Base-by-base conservation (phyloP, 2,329 filamentous ascomycete genomes). In the Tolypocladium tropicale region DNA sequence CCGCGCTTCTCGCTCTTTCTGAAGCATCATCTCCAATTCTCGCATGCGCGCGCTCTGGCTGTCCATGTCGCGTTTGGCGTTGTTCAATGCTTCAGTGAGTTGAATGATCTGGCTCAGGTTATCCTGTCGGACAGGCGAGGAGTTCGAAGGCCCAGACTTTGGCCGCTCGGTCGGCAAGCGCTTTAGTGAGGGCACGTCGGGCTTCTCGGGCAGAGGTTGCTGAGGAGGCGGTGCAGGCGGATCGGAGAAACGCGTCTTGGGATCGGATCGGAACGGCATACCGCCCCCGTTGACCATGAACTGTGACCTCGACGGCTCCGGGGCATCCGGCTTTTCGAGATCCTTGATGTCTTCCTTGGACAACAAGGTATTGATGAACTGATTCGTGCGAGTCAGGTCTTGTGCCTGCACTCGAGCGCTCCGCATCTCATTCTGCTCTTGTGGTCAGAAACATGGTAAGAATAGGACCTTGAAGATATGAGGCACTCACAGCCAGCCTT, bases 151-250 rank as follows among this genome's bases (percentile, higher is more conserved):
- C 34, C 74, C 71, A 1, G 78, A 74, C 67, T 86, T 89, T 10
- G 86, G 80, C 56, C 87, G 84, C 61, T 95, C 90, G 0, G 88
- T 92, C 30, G 89, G 84, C 5, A 79, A 80, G 55, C 91, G 82
- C 67, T 89, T 91, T 33, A 96, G 71, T 1, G 89, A 83, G 0
- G 85, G 82, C 0, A 80, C 83, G 70, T 95, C 90, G 0, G 93
- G 93, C 69, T 96, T 96, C 68, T 96, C 92, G 1, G 93, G 93
- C 6, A 97, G 76, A 16, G 93, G 93, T 63, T 95, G 92, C 63
- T 95, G 91, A 32, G 93, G 93, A 30, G 93, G 93, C 9, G 93
- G 93, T 25, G 92, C 93, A 4, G 93, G 93, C 53, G 93, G 93
- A 57, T 96, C 92, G 1, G 90, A 94, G 68, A 96, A 97, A 54